A percentile compares a stretch with the other conserved stretches of the same genome.
Evolutionary conservation across 2,329 filamentous ascomycete species (phyloP).

Genomic region (Talaromyces sp.): DNA sequence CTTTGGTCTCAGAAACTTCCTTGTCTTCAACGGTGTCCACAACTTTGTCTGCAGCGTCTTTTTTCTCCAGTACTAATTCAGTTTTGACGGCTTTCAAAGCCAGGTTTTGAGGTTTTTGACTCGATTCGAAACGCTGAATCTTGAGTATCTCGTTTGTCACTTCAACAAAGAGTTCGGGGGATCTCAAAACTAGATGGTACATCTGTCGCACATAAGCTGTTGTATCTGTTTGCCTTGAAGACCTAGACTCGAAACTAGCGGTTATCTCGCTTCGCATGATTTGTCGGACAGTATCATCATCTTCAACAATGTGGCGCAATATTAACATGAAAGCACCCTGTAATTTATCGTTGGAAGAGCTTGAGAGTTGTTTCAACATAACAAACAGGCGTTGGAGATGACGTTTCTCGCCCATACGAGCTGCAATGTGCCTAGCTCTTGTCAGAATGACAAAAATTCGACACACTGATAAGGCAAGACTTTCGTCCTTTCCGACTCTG

Average conservation of each 20-base stretch:
- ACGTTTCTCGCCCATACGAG: slow-evolving; percentile 75
- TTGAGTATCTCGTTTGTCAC: slow-evolving; percentile 81
- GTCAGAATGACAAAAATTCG: slow-evolving; percentile 86
- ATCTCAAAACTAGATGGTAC: slow-evolving; percentile 73
- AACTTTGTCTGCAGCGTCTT: slow-evolving; percentile 31
- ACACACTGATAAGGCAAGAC: slow-evolving; percentile 75
- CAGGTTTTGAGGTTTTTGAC: slow-evolving; percentile 52
- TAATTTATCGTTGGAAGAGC: slow-evolving; percentile 70
- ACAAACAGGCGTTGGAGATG: slow-evolving; percentile 88
- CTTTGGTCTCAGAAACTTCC: slow-evolving; percentile 26
- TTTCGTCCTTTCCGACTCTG: slow-evolving; percentile 80
- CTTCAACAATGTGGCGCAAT: slow-evolving; percentile 88
- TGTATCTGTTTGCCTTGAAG: slow-evolving; percentile 61
- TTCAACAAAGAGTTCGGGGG: slow-evolving; percentile 81
- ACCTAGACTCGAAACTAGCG: slow-evolving; percentile 63
- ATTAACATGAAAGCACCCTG: slow-evolving; percentile 76
- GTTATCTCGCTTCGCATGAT: slow-evolving; percentile 89
- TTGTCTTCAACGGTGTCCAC: slow-evolving; percentile 26
- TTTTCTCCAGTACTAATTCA: slow-evolving; percentile 24
- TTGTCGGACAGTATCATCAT: slow-evolving; percentile 84
- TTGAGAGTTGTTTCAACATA: slow-evolving; percentile 89
- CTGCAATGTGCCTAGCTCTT: slow-evolving; percentile 69
- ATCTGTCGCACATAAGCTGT: slow-evolving; percentile 70
- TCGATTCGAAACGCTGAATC: slow-evolving; percentile 60
- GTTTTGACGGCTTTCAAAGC: slow-evolving; percentile 50